These are phyloP conservation scores for Cucurbita argyrosperma DNA, from an alignment of 306 rosid genomes.

Conservation along the genomic window DNA sequence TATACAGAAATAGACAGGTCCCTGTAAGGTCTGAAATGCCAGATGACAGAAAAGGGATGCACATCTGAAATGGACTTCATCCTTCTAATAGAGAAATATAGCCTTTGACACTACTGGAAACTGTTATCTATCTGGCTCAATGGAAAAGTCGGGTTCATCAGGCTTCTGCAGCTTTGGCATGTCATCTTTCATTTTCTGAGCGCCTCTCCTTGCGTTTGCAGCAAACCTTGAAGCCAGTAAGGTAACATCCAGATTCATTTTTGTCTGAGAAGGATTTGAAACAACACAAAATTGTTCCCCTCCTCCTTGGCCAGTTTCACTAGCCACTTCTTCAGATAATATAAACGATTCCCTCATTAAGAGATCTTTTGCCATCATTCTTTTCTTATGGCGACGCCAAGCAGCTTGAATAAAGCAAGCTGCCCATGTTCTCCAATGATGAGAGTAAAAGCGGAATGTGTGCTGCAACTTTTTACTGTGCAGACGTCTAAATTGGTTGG, in stretches of 20 bases:
- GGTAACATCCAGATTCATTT: constrained; percentile 65
- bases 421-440: constrained; percentile 99
- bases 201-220: constrained; percentile 82
- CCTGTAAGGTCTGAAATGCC: background rate
- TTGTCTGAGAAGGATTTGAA: constrained; percentile 42
- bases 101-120: background rate
- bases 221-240: constrained; percentile 86
- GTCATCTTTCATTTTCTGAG: constrained; percentile 67
- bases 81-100: background rate
- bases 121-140: constrained; percentile 43
- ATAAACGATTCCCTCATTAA: constrained; percentile 37
- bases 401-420: constrained; percentile 99
- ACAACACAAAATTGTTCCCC: constrained; percentile 16
- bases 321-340: constrained; percentile 19
- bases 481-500: constrained; percentile 86
- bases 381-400: constrained; percentile 71
- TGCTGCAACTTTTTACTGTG: constrained; percentile 98
- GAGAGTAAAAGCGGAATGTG: constrained; percentile 86
- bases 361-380: constrained; percentile 40
- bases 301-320: constrained; percentile 29
- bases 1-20: background rate
- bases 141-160: constrained; percentile 81
- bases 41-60: background rate
- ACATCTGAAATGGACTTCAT: background rate
- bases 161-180: constrained; percentile 75